phyloP scores from a whole-genome alignment of 192 early-diverging fungal genomes.

The Umbelopsis vinacea region DNA sequence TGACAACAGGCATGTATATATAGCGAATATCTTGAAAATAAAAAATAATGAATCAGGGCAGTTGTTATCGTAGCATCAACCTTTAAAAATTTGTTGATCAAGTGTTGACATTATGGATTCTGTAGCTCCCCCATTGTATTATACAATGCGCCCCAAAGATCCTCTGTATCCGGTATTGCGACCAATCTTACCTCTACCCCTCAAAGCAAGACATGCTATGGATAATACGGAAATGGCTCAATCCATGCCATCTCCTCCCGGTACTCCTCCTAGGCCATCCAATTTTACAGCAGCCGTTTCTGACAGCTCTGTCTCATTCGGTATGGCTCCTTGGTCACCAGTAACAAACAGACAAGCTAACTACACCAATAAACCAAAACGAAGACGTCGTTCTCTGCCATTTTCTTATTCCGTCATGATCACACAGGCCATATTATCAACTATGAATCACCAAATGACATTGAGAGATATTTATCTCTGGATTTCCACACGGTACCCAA shows the following conservation, averaged over 20 bases:
- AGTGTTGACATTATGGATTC: background rate
- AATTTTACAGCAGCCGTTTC: background rate
- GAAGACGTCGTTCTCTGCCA: constrained; percentile 56
- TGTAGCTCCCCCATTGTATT: background rate
- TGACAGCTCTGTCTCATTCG: background rate
- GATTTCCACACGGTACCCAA: constrained; percentile 73
- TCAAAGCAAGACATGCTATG: background rate
- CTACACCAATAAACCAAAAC: constrained; percentile 11
- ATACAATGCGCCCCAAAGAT: background rate
- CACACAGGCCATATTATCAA: constrained; percentile 75
- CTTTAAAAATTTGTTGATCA: background rate
- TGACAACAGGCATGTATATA: background rate
- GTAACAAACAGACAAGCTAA: background rate
- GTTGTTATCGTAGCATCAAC: background rate
- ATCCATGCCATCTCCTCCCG: constrained; percentile 3
- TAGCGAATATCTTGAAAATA: background rate
- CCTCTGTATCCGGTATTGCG: background rate
- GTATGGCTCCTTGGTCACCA: background rate
- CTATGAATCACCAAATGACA: constrained; percentile 63
- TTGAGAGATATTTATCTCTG: constrained; percentile 88
- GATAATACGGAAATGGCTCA: background rate
- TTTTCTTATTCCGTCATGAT: constrained; percentile 85
- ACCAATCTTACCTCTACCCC: constrained; percentile 2
- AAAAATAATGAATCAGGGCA: constrained; percentile 5
- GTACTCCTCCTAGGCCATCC: constrained; percentile 1